Conservation (phyloP, 768 basidiomycete species). For the Lentinula detonsa region DNA sequence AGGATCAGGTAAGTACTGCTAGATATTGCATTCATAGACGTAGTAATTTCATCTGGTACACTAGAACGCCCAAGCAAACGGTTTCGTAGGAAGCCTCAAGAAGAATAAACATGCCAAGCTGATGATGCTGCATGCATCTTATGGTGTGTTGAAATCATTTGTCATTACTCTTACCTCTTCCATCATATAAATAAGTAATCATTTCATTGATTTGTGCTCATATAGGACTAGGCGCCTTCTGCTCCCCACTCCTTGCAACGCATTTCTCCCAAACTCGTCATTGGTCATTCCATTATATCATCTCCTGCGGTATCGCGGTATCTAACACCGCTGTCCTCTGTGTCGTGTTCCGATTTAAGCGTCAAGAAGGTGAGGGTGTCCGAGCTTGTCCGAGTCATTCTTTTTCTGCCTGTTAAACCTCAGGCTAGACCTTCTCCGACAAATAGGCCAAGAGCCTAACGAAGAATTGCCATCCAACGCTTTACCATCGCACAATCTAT, state of each 20-base stretch:
- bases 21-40: background rate
- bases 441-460: constrained; percentile 19
- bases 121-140: constrained; percentile 41
- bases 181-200: background rate
- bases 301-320: constrained; percentile 32
- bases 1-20: constrained; percentile 17
- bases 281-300: constrained; percentile 64
- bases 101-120: constrained; percentile 37
- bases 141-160: constrained; percentile 20
- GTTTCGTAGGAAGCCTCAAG: constrained; percentile 37
- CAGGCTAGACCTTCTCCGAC: constrained; percentile 18
- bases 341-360: constrained; percentile 41
- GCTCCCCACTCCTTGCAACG: constrained; percentile 59
- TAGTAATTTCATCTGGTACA: too few species aligned
- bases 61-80: constrained; percentile 41
- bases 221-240: constrained; percentile 38
- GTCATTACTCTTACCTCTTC: background rate
- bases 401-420: background rate
- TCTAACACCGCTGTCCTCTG: constrained; percentile 33
- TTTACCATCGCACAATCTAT: constrained; percentile 21
- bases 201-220: background rate
- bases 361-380: constrained; percentile 37
- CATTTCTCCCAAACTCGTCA: constrained; percentile 44
- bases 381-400: background rate
- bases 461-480: constrained; percentile 21